Conservation (phyloP, 352 stramenopile species). For the Globisporangium spiculum region DNA sequence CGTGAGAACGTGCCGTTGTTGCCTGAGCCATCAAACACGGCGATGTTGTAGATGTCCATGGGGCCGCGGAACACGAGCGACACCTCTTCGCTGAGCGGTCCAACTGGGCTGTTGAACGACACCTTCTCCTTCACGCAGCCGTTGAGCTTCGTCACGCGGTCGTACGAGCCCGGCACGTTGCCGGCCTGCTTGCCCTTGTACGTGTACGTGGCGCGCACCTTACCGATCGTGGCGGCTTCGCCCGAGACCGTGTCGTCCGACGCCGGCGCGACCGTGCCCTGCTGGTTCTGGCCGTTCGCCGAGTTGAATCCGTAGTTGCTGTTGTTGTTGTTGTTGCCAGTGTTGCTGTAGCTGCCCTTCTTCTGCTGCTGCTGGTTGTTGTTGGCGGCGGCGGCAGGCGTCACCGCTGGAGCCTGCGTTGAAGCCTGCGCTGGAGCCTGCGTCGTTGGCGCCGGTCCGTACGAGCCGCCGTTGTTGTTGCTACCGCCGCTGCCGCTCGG, state of each 20-base stretch:
- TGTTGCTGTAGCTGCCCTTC: neutral
- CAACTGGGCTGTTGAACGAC: slow-evolving; percentile 43
- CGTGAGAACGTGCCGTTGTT: slow-evolving; percentile 1
- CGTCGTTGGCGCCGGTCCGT: neutral
- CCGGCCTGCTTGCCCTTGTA: slow-evolving; percentile 55
- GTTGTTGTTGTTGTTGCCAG: slow-evolving; percentile 13
- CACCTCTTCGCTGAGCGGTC: slow-evolving; percentile 56
- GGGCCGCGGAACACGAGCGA: slow-evolving; percentile 62
- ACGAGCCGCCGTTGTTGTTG: slow-evolving; percentile 3
- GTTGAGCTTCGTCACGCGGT: slow-evolving; percentile 40
- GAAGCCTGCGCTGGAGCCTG: slow-evolving; percentile 11
- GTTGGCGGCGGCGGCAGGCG: too few relatives aligned
- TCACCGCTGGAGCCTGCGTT: neutral
- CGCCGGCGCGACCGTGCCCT: slow-evolving; percentile 15
- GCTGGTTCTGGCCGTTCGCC: slow-evolving; percentile 2
- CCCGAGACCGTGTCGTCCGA: slow-evolving; percentile 2
- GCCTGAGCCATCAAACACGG: slow-evolving; percentile 26
- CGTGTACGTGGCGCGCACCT: slow-evolving; percentile 42
- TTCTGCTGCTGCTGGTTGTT: neutral
- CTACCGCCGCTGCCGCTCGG: slow-evolving; percentile 13
- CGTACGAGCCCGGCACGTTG: slow-evolving; percentile 46
- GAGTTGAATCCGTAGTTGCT: slow-evolving; percentile 10
- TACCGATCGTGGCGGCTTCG: slow-evolving; percentile 15
- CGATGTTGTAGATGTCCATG: slow-evolving; percentile 53
- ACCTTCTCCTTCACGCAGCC: slow-evolving; percentile 40